Conservation (phyloP, 2,329 filamentous ascomycete species). For the Orbilia oligospora region DNA sequence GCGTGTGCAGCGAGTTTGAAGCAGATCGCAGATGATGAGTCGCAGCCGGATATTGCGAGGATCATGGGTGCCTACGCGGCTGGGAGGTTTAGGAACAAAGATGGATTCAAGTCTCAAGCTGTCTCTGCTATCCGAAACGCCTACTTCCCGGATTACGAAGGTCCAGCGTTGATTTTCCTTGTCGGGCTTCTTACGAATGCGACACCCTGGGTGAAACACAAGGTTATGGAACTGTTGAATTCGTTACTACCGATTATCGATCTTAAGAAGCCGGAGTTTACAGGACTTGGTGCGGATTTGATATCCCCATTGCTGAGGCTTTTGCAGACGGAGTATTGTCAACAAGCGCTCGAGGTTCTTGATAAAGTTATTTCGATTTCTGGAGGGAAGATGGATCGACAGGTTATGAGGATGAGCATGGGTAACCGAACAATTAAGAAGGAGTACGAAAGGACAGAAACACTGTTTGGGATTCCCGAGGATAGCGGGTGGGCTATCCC, state of each 20-base stretch:
- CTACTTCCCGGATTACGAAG: slow-evolving; percentile 86
- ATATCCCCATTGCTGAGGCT: slow-evolving; percentile 92
- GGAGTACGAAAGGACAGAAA: slow-evolving; percentile 94
- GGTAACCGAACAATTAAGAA: slow-evolving; percentile 89
- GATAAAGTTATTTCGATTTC: slow-evolving; percentile 97
- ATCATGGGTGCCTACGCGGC: slow-evolving; percentile 80
- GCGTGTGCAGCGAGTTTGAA: slow-evolving; percentile 79
- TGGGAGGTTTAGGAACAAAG: slow-evolving; percentile 73
- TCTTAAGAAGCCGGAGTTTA: slow-evolving; percentile 91
- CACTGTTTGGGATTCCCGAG: slow-evolving; percentile 95
- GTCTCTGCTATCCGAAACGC: slow-evolving; percentile 80
- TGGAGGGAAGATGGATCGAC: slow-evolving; percentile 90
- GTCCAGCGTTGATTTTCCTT: slow-evolving; percentile 87
- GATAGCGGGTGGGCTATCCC: slow-evolving; percentile 97
- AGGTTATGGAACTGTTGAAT: slow-evolving; percentile 91
- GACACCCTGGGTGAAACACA: slow-evolving; percentile 88
- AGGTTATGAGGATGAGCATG: slow-evolving; percentile 98
- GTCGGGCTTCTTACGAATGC: slow-evolving; percentile 93
- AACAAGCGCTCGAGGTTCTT: slow-evolving; percentile 89
- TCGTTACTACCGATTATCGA: slow-evolving; percentile 89
- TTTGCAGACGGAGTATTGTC: slow-evolving; percentile 92
- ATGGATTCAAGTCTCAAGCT: slow-evolving; percentile 79
- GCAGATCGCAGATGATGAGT: slow-evolving; percentile 75
- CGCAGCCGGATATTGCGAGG: slow-evolving; percentile 79
- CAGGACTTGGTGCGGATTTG: slow-evolving; percentile 90